Conservation (phyloP, 208 protist species). For the Trypanosoma avium region DNA sequence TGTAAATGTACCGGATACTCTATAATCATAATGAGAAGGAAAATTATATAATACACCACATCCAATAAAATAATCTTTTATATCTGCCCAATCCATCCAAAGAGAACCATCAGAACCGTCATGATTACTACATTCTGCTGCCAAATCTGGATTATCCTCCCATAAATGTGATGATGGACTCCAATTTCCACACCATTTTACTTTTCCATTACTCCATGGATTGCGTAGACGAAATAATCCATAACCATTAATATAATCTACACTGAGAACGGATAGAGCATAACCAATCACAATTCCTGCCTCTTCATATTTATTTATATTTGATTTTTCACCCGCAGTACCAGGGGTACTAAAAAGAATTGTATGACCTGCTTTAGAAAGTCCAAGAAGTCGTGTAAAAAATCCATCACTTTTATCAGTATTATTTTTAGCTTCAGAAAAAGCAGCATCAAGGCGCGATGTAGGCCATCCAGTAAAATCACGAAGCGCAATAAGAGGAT, state of each 20-base stretch:
- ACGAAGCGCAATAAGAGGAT: constrained; percentile 30
- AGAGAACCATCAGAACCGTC: constrained; percentile 34
- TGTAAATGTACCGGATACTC: constrained; percentile 27
- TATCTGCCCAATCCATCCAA: constrained; percentile 41
- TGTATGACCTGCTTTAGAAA: constrained; percentile 39
- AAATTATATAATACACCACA: constrained; percentile 28
- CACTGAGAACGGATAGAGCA: constrained; percentile 48
- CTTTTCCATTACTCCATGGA: constrained; percentile 49
- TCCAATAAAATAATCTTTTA: constrained; percentile 29
- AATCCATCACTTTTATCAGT: constrained; percentile 33
- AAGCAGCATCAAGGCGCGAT: constrained; percentile 39
- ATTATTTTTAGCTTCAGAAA: constrained; percentile 26
- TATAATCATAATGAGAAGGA: constrained; percentile 21
- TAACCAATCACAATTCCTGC: constrained; percentile 50
- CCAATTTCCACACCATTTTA: constrained; percentile 63
- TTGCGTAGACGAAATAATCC: constrained; percentile 53
- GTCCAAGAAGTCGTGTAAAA: constrained; percentile 41
- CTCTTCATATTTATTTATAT: constrained; percentile 29
- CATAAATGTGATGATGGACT: constrained; percentile 37
- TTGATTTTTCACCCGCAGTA: constrained; percentile 27
- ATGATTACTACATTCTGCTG: constrained; percentile 32
- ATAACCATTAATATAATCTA: constrained; percentile 14
- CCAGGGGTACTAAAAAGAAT: constrained; percentile 54
- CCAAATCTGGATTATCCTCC: constrained; percentile 42
- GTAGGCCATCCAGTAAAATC: constrained; percentile 66